Conservation (phyloP, 345 rosid species). For the Brassica carinata region DNA sequence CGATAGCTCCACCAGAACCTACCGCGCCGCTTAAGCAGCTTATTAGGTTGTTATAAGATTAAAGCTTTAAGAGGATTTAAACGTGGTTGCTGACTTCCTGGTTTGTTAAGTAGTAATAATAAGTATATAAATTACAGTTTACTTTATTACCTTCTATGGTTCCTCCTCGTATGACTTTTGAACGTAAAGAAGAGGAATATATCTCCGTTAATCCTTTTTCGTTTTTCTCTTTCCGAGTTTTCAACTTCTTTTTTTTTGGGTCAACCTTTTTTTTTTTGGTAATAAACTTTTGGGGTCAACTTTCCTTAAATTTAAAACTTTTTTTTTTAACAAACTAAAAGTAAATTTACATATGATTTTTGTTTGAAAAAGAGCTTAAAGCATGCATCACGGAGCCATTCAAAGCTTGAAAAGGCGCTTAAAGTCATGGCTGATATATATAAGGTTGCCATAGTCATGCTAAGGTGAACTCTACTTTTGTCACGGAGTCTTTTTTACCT, state of each 20-base stretch:
- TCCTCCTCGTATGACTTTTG: neutral
- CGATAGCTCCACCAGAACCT: too few species aligned
- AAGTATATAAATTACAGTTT: neutral
- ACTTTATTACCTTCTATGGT: neutral
- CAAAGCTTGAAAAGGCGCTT: slow-evolving; percentile 34
- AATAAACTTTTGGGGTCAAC: neutral
- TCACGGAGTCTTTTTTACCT: slow-evolving; percentile 12
- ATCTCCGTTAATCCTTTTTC: neutral
- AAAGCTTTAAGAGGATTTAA: neutral
- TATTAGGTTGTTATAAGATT: neutral
- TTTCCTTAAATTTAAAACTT: neutral
- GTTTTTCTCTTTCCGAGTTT: neutral
- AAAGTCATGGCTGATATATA: slow-evolving; percentile 46
- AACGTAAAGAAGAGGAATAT: neutral
- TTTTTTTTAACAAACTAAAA: neutral
- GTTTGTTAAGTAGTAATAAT: neutral
- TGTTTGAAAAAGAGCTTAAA: slow-evolving; percentile 33
- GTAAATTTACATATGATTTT: neutral
- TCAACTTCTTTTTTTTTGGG: neutral
- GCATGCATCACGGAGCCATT: slow-evolving; percentile 5
- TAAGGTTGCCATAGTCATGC: slow-evolving; percentile 55
- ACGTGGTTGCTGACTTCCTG: neutral
- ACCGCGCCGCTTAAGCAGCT: too few species aligned
- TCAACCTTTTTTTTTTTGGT: neutral
- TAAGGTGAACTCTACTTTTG: slow-evolving; percentile 50